Conservation (phyloP, 2,329 filamentous ascomycete species). For the Ceratocystiopsis minuta region DNA sequence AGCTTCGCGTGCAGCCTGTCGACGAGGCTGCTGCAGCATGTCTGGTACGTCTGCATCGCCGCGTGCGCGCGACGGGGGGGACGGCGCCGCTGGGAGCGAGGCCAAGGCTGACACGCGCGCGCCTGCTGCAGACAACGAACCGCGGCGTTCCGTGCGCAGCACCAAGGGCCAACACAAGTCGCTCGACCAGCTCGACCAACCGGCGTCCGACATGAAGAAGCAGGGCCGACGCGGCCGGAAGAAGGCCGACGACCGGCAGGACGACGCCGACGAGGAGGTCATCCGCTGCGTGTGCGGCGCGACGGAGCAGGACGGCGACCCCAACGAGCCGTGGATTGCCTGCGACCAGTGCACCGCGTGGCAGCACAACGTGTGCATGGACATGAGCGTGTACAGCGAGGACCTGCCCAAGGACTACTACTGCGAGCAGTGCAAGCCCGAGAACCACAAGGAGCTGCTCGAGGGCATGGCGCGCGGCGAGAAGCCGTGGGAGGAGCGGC, state of each 20-base stretch:
- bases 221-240: slow-evolving; percentile 30
- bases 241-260: slow-evolving; percentile 41
- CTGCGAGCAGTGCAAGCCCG: slow-evolving; percentile 76
- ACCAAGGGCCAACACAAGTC: slow-evolving; percentile 96
- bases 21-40: slow-evolving; percentile 1
- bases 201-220: slow-evolving; percentile 30
- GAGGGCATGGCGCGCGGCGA: slow-evolving; percentile 64
- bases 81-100: too few relatives aligned
- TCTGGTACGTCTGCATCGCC: slow-evolving; percentile 3
- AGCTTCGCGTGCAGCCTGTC: too few relatives aligned
- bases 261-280: slow-evolving; percentile 45
- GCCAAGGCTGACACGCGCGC: too few relatives aligned
- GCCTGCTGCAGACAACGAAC: slow-evolving; percentile 40
- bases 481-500: slow-evolving; percentile 59
- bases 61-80: too few relatives aligned
- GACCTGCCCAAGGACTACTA: slow-evolving; percentile 72
- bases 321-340: slow-evolving; percentile 82
- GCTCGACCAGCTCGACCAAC: slow-evolving; percentile 55
- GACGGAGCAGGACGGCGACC: slow-evolving; percentile 68
- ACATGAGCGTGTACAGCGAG: slow-evolving; percentile 59
- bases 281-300: slow-evolving; percentile 90
- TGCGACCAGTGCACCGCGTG: slow-evolving; percentile 86
- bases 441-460: slow-evolving; percentile 66
- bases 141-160: slow-evolving; percentile 81
- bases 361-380: slow-evolving; percentile 97